A percentile compares a stretch with the other conserved stretches of the same genome.
These are phyloP conservation scores for Teratosphaeriaceae sp. DNA, from an alignment of 2,329 filamentous ascomycete species.

Conservation along the genomic window DNA sequence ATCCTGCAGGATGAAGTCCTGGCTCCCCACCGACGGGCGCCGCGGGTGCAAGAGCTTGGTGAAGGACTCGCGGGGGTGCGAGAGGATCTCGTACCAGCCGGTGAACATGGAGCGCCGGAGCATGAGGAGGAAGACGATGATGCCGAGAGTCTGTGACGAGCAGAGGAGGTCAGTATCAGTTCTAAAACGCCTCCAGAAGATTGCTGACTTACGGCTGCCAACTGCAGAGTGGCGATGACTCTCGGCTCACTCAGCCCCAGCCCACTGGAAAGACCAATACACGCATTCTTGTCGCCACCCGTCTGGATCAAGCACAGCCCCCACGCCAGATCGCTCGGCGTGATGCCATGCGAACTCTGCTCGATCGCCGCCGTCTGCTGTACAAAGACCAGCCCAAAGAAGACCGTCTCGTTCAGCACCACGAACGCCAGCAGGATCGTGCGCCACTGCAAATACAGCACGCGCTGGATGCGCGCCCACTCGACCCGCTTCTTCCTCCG, in stretches of 20 bases:
- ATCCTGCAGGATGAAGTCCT: slow-evolving; percentile 10
- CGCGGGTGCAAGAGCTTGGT: slow-evolving; percentile 4
- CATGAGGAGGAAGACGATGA: slow-evolving; percentile 70
- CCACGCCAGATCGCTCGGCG: slow-evolving; percentile 53
- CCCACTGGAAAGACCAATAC: slow-evolving; percentile 47
- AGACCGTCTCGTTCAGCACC: slow-evolving; percentile 72
- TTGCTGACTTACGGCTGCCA: slow-evolving; percentile 64
- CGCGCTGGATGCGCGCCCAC: slow-evolving; percentile 64
- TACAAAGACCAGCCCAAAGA: slow-evolving; percentile 74
- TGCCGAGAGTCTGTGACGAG: slow-evolving; percentile 63
- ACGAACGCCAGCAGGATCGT: slow-evolving; percentile 72
- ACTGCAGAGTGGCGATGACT: slow-evolving; percentile 63
- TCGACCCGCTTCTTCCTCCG: slow-evolving; percentile 8
- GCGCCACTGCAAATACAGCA: slow-evolving; percentile 76
- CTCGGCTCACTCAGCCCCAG: slow-evolving; percentile 64
- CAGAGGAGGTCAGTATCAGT: background rate
- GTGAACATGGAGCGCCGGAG: slow-evolving; percentile 68
- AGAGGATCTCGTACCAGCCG: slow-evolving; percentile 61
- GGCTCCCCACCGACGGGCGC: slow-evolving; percentile 5
- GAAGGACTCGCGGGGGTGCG: slow-evolving; percentile 8
- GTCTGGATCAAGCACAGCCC: slow-evolving; percentile 53
- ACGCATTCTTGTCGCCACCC: slow-evolving; percentile 56
- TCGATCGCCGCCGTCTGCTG: slow-evolving; percentile 60
- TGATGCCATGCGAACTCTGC: slow-evolving; percentile 40
- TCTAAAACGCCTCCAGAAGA: no score